Evolutionary conservation across 2,329 filamentous ascomycete species (phyloP).

Genomic region (Penicillium sp.): DNA sequence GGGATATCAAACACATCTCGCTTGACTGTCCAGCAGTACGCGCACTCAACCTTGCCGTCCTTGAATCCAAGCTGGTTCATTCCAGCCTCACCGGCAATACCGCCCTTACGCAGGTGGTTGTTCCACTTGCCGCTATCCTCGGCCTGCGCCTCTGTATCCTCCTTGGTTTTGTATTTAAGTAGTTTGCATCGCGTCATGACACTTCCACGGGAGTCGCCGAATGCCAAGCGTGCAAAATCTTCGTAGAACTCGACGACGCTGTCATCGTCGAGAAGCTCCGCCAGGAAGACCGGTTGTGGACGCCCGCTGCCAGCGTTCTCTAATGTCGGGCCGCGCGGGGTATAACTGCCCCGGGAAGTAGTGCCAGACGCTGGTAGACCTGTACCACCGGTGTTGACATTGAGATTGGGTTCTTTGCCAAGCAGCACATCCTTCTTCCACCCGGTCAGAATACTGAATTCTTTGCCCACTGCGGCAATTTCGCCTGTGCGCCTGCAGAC

Average conservation of each 20-base stretch:
- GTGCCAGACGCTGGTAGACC: constrained; percentile 32
- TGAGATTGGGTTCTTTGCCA: constrained; percentile 79
- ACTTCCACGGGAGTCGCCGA: constrained; percentile 80
- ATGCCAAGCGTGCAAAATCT: constrained; percentile 86
- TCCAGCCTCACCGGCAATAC: constrained; percentile 53
- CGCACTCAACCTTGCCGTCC: constrained; percentile 89
- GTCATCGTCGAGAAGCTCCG: constrained; percentile 88
- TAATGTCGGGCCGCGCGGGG: constrained; percentile 42
- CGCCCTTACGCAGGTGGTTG: constrained; percentile 41
- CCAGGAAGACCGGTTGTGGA: constrained; percentile 77
- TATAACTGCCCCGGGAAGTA: constrained; percentile 45
- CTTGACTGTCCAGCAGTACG: constrained; percentile 95
- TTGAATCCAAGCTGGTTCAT: constrained; percentile 72
- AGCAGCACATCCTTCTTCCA: constrained; percentile 88
- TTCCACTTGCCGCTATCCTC: constrained; percentile 46
- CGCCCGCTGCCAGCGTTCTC: constrained; percentile 41
- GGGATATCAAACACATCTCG: constrained; percentile 96
- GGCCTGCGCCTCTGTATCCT: constrained; percentile 44
- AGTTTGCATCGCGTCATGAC: constrained; percentile 79
- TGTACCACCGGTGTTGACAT: constrained; percentile 66
- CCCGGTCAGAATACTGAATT: constrained; percentile 90
- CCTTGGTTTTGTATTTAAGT: constrained; percentile 79
- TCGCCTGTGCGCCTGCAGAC: constrained; percentile 90
- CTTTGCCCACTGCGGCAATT: constrained; percentile 90
- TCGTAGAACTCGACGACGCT: constrained; percentile 93